Percentiles rank a stretch among this genome's conserved stretches.
Evolutionary conservation across 2,329 filamentous ascomycete genomes (phyloP).

Genomic region (Cordyceps tenuipes): DNA sequence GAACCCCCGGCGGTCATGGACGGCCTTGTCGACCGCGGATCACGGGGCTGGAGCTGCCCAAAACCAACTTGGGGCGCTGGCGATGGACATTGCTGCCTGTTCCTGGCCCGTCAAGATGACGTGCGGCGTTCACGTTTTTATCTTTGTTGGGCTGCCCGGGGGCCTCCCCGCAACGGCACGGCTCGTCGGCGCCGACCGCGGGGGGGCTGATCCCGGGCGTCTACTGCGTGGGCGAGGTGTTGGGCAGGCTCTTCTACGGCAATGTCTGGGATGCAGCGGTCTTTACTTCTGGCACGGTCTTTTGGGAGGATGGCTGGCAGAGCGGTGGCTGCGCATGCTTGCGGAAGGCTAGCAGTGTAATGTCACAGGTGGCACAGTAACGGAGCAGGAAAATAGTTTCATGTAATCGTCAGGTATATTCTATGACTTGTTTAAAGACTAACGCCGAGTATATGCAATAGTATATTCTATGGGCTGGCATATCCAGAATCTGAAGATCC

Average conservation of each 20-base stretch:
- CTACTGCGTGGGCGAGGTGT: slow-evolving; percentile 57
- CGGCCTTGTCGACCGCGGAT: slow-evolving; percentile 52
- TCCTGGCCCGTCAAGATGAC: slow-evolving; percentile 56
- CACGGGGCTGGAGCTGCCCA: slow-evolving; percentile 37
- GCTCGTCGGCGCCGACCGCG: slow-evolving; percentile 36
- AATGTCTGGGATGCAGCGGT: slow-evolving; percentile 58
- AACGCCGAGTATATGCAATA: slow-evolving; percentile 1
- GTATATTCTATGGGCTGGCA: neutral
- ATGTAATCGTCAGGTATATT: neutral
- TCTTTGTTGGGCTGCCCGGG: slow-evolving; percentile 55
- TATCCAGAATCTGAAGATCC: slow-evolving; percentile 5
- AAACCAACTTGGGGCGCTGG: slow-evolving; percentile 60
- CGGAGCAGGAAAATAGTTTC: too few relatives aligned
- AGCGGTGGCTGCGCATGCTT: slow-evolving; percentile 20
- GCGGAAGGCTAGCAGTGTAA: neutral
- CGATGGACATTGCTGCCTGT: slow-evolving; percentile 50
- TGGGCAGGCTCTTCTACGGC: slow-evolving; percentile 54
- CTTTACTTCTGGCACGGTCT: slow-evolving; percentile 53
- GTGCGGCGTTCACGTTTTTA: slow-evolving; percentile 53
- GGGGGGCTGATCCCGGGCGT: slow-evolving; percentile 42
- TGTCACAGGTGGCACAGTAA: too few relatives aligned
- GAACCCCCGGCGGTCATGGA: slow-evolving; percentile 54
- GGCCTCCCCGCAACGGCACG: slow-evolving; percentile 45
- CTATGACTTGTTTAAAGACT: neutral
- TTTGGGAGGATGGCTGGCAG: slow-evolving; percentile 35